These are phyloP conservation scores for Acacia crassicarpa DNA, from an alignment of 306 rosid species.

Conservation along the genomic window DNA sequence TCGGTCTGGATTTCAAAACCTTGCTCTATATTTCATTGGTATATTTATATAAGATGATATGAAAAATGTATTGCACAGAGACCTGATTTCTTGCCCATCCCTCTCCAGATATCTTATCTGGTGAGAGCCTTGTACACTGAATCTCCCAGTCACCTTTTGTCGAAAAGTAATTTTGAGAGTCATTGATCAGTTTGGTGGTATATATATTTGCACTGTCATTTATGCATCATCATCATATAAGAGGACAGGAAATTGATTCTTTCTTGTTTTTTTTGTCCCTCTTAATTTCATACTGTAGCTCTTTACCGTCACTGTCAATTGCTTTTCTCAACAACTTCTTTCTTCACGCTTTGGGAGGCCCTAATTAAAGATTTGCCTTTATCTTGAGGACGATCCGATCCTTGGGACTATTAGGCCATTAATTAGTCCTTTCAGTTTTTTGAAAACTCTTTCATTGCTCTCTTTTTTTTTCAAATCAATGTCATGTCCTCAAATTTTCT, in stretches of 20 bases:
- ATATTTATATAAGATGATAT: not conserved
- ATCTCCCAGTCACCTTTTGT: no score
- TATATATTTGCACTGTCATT: not conserved
- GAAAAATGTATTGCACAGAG: not conserved
- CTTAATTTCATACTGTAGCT: not conserved
- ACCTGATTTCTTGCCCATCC: not conserved
- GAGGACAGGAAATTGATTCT: slow-evolving; percentile 26
- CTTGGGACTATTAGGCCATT: slow-evolving; percentile 11
- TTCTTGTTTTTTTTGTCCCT: slow-evolving; percentile 8
- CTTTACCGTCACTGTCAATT: slow-evolving; percentile 11
- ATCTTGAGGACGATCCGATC: slow-evolving; percentile 4
- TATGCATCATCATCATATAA: slow-evolving; percentile 2
- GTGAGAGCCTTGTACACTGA: no score
- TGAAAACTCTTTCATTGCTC: slow-evolving; percentile 10
- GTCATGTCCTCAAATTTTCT: slow-evolving; percentile 7
- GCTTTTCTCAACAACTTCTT: not conserved
- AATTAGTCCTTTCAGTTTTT: not conserved
- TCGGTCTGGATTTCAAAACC: no score
- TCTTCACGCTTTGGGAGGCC: slow-evolving; percentile 11
- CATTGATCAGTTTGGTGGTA: not conserved
- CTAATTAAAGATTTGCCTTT: slow-evolving; percentile 22
- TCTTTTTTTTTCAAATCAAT: slow-evolving; percentile 22
- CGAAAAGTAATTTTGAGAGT: not conserved
- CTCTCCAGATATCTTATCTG: no score
- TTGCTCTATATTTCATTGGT: not conserved